Evolutionary conservation across 208 protist species (phyloP).

Genomic region (Wallacemonas sp.): DNA sequence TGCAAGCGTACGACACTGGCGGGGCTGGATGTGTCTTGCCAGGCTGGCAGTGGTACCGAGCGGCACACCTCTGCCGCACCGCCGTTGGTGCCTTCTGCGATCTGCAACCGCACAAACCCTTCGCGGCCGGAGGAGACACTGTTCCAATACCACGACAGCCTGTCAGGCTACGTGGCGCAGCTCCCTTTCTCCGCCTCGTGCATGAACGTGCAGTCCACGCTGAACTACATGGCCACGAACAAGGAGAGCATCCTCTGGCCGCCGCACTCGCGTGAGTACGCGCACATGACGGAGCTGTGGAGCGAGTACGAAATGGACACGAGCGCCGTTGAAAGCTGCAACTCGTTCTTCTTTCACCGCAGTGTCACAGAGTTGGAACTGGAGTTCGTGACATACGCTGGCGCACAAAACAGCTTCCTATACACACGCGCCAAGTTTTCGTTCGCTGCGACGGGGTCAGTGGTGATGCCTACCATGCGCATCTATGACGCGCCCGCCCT

Average conservation of each 20-base stretch:
- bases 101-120: slow-evolving; percentile 11
- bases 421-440: slow-evolving; percentile 13
- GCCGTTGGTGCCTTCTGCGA: slow-evolving; percentile 13
- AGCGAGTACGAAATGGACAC: slow-evolving; percentile 25
- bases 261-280: not conserved
- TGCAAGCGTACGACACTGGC: not conserved
- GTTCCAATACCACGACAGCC: slow-evolving; percentile 13
- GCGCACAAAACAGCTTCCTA: slow-evolving; percentile 16
- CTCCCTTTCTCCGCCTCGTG: slow-evolving; percentile 37
- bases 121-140: not conserved
- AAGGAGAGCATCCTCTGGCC: slow-evolving; percentile 26
- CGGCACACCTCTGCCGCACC: slow-evolving; percentile 7
- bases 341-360: slow-evolving; percentile 25
- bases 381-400: slow-evolving; percentile 21
- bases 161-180: slow-evolving; percentile 23
- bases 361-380: slow-evolving; percentile 14
- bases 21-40: slow-evolving; percentile 1
- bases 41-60: slow-evolving; percentile 4
- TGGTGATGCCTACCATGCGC: slow-evolving; percentile 10
- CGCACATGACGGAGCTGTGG: slow-evolving; percentile 27
- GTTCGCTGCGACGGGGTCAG: slow-evolving; percentile 17
- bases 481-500: slow-evolving; percentile 9
- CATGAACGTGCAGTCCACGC: slow-evolving; percentile 6
- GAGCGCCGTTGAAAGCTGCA: slow-evolving; percentile 6
- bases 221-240: slow-evolving; percentile 22